Conservation (phyloP, 768 basidiomycete genomes). For the Galerina marginata region DNA sequence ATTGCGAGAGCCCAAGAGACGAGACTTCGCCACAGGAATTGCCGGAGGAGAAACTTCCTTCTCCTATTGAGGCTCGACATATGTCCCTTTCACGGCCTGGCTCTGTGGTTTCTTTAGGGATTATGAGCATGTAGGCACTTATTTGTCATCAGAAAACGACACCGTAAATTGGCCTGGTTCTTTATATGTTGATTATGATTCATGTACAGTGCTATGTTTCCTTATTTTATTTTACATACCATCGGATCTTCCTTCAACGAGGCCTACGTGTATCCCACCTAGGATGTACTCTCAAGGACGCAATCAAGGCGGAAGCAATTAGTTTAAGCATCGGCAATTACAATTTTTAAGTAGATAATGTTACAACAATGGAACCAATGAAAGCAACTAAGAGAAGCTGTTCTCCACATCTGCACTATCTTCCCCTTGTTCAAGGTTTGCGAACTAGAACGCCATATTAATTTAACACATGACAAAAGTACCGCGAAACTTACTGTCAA, state of each 20-base stretch:
- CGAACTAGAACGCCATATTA: slow-evolving; percentile 61
- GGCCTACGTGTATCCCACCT: too few species aligned
- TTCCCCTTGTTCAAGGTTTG: slow-evolving; percentile 87
- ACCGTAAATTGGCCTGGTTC: slow-evolving; percentile 3
- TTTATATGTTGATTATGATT: background rate
- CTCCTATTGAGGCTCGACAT: slow-evolving; percentile 35
- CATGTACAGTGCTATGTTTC: background rate
- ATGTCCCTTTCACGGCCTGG: slow-evolving; percentile 53
- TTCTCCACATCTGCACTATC: slow-evolving; percentile 97
- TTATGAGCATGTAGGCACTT: slow-evolving; percentile 43
- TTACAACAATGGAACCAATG: slow-evolving; percentile 16
- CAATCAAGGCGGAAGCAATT: background rate
- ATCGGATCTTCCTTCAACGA: background rate
- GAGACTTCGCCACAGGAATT: slow-evolving; percentile 16
- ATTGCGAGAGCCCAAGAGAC: slow-evolving; percentile 22
- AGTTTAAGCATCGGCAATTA: slow-evolving; percentile 8
- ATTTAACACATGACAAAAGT: background rate
- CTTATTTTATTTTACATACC: background rate
- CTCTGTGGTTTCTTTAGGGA: slow-evolving; percentile 59
- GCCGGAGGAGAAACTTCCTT: slow-evolving; percentile 31
- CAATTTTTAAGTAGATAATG: slow-evolving; percentile 11
- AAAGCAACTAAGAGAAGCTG: slow-evolving; percentile 73
- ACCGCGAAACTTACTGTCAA: slow-evolving; percentile 66
- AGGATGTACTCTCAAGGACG: background rate
- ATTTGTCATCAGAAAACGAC: background rate